phyloP scores from a whole-genome alignment of 768 basidiomycete genomes.

The Phallus indusiatus region DNA sequence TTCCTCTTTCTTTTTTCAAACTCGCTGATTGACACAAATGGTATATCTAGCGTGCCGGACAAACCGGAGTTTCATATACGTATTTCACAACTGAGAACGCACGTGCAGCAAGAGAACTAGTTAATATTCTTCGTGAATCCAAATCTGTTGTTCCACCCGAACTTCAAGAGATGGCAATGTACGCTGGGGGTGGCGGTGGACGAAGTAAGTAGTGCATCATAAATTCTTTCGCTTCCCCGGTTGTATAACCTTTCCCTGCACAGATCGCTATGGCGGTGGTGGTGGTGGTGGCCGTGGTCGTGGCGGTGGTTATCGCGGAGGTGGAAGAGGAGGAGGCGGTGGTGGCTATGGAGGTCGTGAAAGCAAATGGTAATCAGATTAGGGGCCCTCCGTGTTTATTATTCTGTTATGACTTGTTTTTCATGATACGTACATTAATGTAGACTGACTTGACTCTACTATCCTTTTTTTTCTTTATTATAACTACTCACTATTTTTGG shows the following conservation, averaged over 20 bases:
- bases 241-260: slow-evolving; percentile 9
- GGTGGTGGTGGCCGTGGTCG: slow-evolving; percentile 21
- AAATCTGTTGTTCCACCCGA: slow-evolving; percentile 81
- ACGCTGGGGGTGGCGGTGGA: slow-evolving; percentile 71
- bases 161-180: slow-evolving; percentile 88
- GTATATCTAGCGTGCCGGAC: slow-evolving; percentile 64
- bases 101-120: slow-evolving; percentile 86
- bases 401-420: slow-evolving; percentile 16
- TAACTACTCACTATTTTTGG: background rate
- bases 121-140: slow-evolving; percentile 78
- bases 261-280: slow-evolving; percentile 50
- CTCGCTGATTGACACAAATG: background rate
- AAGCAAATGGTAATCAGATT: slow-evolving; percentile 3
- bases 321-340: slow-evolving; percentile 34
- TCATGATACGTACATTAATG: no score
- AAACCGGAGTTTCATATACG: slow-evolving; percentile 87
- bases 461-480: background rate
- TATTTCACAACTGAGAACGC: slow-evolving; percentile 97
- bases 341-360: slow-evolving; percentile 24
- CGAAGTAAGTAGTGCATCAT: slow-evolving; percentile 38
- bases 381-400: slow-evolving; percentile 21
- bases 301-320: slow-evolving; percentile 32
- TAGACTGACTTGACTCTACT: background rate
- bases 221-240: background rate
- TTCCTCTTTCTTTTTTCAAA: background rate